Base-by-base conservation (phyloP, 257 asterid species). In the Solanum habrochaites region DNA sequence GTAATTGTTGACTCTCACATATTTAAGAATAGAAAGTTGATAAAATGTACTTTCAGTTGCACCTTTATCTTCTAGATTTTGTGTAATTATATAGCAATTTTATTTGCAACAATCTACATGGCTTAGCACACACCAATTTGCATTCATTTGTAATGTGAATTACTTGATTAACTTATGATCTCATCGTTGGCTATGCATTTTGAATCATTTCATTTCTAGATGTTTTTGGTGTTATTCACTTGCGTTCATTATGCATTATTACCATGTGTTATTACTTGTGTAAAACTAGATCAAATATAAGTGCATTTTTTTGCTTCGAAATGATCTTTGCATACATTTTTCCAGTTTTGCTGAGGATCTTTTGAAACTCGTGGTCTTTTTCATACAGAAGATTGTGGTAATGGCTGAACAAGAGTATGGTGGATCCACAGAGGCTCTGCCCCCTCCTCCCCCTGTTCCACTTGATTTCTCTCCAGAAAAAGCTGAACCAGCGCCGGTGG, bases 361-460 rank as follows among this genome's bases (percentile, higher is more conserved):
- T 78, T 3, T 78, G 83, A 45, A 45, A 27, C 39, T 43, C 27
- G 40, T 45, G 16, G 18, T 45, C 20, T 14, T 47, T 70, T 52
- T 29, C 60, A 8, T 47, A 47, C 5, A 69, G 85, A 43, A 31
- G 40, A 81, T 60, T 21, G n/a, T 73, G 25, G 64, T n/a, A 27
- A 90, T 90, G 90, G 86, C 89, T 60, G 66, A 74, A 31, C 83
- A 82, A 85, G 91, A 83, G 8, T 73, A 82, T 52, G 91, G 92
- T 87, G 96, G 93, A 45, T 92, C 92, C n/a, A 32, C 91, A 14
- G 97, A 92, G 11, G 93, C 91, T 72, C 89, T 96, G 45, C 99
- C 98, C 0, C 98, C 98, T 37, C 99, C 98, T 12, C 98, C 98
- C 8, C 98, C 97, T 1, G 90, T 96, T 82, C 97, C 99, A 16